phyloP scores from a whole-genome alignment of 1,139 yeast genomes.

The Blastobotrys arbuscula region DNA sequence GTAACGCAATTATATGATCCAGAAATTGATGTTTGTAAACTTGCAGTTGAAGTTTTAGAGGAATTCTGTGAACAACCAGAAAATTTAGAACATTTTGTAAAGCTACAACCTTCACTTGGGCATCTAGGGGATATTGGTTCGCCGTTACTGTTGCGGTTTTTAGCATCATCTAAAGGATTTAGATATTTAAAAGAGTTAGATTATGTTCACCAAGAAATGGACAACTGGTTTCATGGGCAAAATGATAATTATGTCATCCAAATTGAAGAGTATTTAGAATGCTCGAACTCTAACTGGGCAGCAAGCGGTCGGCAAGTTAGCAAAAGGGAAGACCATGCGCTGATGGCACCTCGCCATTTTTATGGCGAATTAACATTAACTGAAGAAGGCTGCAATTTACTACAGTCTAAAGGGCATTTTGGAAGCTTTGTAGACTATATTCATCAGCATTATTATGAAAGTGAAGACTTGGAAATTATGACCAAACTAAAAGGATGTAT shows the following conservation, averaged over 20 bases:
- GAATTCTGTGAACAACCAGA: slow-evolving; percentile 42
- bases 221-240: slow-evolving; percentile 52
- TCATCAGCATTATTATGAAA: slow-evolving; percentile 33
- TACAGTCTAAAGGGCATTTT: slow-evolving; percentile 46
- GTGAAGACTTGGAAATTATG: slow-evolving; percentile 28
- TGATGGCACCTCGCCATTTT: slow-evolving; percentile 56
- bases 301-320: slow-evolving; percentile 4
- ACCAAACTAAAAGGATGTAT: slow-evolving; percentile 63
- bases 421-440: slow-evolving; percentile 41
- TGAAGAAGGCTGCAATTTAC: slow-evolving; percentile 62
- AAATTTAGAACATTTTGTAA: slow-evolving; percentile 42
- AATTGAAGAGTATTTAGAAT: slow-evolving; percentile 43
- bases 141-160: slow-evolving; percentile 46
- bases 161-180: slow-evolving; percentile 55
- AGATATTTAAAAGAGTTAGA: slow-evolving; percentile 46
- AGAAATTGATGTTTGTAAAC: slow-evolving; percentile 49
- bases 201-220: slow-evolving; percentile 53
- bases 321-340: slow-evolving; percentile 9
- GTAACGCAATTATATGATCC: slow-evolving; percentile 69
- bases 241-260: slow-evolving; percentile 48
- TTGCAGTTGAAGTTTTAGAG: slow-evolving; percentile 51
- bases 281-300: slow-evolving; percentile 23
- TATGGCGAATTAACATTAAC: slow-evolving; percentile 77
- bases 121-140: slow-evolving; percentile 44
- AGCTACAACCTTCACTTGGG: slow-evolving; percentile 42